Percentiles rank a stretch among this genome's conserved stretches.
Conservation (phyloP, 192 early-diverging fungal genomes). For the Neocallimastix lanati region DNA sequence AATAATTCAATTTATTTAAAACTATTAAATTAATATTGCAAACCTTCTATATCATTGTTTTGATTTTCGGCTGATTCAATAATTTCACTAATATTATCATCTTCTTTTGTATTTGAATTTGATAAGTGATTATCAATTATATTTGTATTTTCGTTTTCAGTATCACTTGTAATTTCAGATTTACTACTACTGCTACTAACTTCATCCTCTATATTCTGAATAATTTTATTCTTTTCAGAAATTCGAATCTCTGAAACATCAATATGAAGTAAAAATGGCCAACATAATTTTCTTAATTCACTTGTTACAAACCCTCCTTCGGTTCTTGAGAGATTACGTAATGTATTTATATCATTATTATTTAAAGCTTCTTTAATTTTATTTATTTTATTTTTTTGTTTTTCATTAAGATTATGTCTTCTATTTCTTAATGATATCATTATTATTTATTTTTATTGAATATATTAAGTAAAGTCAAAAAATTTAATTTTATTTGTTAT, state of each 20-base stretch:
- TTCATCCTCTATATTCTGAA: not conserved
- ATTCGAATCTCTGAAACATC: not conserved
- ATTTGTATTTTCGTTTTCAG: not conserved
- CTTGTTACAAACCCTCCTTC: not conserved
- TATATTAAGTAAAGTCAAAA: no score
- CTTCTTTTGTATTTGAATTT: not conserved
- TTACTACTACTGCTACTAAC: not conserved
- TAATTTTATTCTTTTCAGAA: not conserved
- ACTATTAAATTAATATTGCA: no score
- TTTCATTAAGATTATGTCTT: not conserved
- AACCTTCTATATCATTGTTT: no score
- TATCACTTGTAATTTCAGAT: not conserved
- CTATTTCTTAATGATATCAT: not conserved
- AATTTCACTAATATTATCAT: not conserved
- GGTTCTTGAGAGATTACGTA: not conserved
- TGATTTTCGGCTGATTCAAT: not conserved
- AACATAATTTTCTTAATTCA: not conserved
- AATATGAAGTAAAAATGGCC: not conserved
- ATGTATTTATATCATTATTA: not conserved
- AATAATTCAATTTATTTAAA: no score
- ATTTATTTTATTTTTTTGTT: not conserved
- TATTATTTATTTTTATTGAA: not conserved
- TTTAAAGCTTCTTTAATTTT: not conserved
- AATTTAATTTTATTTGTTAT: no score
- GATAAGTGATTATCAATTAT: not conserved